Evolutionary conservation across 2,329 filamentous ascomycete species (phyloP).

Genomic region (Byssoonygena ceratinophila): DNA sequence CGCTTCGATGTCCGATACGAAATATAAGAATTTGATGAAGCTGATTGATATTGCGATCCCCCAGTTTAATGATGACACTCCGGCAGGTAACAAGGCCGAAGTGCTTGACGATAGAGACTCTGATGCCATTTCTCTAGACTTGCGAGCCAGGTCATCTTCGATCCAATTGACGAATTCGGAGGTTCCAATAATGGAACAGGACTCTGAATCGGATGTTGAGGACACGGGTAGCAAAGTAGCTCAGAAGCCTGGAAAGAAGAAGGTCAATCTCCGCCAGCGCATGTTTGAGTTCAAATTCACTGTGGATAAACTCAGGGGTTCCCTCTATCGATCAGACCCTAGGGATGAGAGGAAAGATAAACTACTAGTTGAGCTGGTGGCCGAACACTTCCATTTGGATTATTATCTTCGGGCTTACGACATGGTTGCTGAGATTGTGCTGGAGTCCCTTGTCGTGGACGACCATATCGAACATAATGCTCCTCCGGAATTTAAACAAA

Average conservation of each 20-base stretch:
- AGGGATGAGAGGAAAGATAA: constrained; percentile 65
- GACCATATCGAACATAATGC: constrained; percentile 85
- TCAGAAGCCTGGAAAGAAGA: constrained; percentile 33
- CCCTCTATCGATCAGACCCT: constrained; percentile 75
- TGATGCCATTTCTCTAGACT: constrained; percentile 26
- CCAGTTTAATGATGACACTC: constrained; percentile 52
- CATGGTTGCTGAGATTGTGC: constrained; percentile 81
- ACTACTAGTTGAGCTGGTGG: constrained; percentile 80
- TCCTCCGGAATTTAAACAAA: constrained; percentile 79
- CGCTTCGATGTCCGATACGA: constrained; percentile 81
- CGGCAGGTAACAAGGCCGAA: constrained; percentile 28
- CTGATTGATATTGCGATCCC: constrained; percentile 92
- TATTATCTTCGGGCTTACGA: constrained; percentile 84
- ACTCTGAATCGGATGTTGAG: constrained; percentile 48
- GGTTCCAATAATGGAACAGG: constrained; percentile 63
- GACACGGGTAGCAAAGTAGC: constrained; percentile 35
- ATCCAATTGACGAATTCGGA: constrained; percentile 64
- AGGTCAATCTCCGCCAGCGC: constrained; percentile 68
- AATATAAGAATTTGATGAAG: constrained; percentile 95
- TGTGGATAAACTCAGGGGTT: constrained; percentile 87
- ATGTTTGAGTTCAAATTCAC: constrained; percentile 96
- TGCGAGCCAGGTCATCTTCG: constrained; percentile 53
- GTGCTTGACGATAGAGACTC: constrained; percentile 26
- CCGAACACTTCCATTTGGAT: constrained; percentile 75
- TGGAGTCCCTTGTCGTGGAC: constrained; percentile 78